Base-by-base conservation (phyloP, 257 asterid genomes). In the Ligustrum vulgare region DNA sequence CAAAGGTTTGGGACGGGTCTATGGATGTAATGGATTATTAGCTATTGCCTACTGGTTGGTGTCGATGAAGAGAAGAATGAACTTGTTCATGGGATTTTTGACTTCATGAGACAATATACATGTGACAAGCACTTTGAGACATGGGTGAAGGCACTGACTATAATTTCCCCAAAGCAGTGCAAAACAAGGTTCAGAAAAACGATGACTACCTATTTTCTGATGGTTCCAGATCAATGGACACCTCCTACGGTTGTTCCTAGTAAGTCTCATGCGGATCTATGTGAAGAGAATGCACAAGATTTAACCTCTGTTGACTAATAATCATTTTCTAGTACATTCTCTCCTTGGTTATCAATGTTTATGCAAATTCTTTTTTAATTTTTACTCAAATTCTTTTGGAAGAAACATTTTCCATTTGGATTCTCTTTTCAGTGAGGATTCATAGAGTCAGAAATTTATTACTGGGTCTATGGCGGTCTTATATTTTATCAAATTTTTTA, bases 211-310 rank as follows among this genome's bases (percentile, higher is more conserved):
- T 94, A 94, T 77, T 94, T 92, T 75, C 81, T 94, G 80, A 89
- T 89, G 96, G 95, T 94, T 70, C 98, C 97, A 20, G 97, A 94
- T 87, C 96, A 92, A 70, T 91, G 98, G 99, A 89, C 96, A 45
- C 92, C 96, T 41, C 89, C 89, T 5, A 80, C 85, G 15, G 45
- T 84, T 47, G 37, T 72, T 20, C 88, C 89, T 22, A 94, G 89
- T 85, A 86, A 73, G 75, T 89, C 96, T 2, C 94, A 84, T 82
- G 63, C 84, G 3, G 96, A 92, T 74, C 73, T 89, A 32, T 72
- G 77, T n/a, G n/a, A n/a, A n/a, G n/a, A n/a, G n/a, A n/a, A n/a
- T 0, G 80, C 54, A 11, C 76, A 39, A 66, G 75, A 73, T 68
- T 63, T 8, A 43, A 41, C 71, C 33, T 47, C 81, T 75, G 78